These are phyloP conservation scores for Monilinia vaccinii-corymbosi DNA, from an alignment of 2,329 filamentous ascomycete species.

Conservation along the genomic window DNA sequence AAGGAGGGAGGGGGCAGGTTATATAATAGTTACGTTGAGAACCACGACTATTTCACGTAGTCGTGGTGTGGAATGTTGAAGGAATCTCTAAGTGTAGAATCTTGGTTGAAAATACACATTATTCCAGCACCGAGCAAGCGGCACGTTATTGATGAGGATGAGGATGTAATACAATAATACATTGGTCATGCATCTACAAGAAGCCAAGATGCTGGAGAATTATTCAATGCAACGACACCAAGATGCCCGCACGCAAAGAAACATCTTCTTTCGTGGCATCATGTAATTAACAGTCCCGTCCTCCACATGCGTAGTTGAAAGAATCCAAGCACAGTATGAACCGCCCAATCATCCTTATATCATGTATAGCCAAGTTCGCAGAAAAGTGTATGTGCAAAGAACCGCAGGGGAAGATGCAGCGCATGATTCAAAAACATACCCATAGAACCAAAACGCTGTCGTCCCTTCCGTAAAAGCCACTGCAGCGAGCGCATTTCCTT, in stretches of 20 bases:
- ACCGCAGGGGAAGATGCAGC: neutral
- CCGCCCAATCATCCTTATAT: too few relatives aligned
- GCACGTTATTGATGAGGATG: too few relatives aligned
- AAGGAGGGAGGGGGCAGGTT: too few relatives aligned
- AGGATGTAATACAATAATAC: neutral
- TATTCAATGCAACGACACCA: neutral
- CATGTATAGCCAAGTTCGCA: neutral
- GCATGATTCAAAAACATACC: neutral
- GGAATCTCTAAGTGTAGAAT: too few relatives aligned
- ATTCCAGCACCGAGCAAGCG: too few relatives aligned
- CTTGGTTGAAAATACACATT: too few relatives aligned
- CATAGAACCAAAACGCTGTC: too few relatives aligned
- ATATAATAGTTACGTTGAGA: too few relatives aligned
- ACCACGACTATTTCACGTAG: too few relatives aligned
- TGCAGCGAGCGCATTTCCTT: neutral
- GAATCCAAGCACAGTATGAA: neutral
- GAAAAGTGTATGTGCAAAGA: too few relatives aligned
- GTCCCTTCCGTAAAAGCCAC: neutral
- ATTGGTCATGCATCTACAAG: accelerated
- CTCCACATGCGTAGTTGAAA: neutral
- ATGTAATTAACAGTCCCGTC: too few relatives aligned
- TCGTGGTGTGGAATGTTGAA: too few relatives aligned
- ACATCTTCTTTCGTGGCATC: neutral
- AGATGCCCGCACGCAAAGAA: neutral
- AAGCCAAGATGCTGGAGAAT: accelerated